Percentiles rank a stretch among this genome's conserved stretches.
These are phyloP conservation scores for Diaporthe aspalathi DNA, from an alignment of 2,329 filamentous ascomycete genomes.

Conservation along the genomic window DNA sequence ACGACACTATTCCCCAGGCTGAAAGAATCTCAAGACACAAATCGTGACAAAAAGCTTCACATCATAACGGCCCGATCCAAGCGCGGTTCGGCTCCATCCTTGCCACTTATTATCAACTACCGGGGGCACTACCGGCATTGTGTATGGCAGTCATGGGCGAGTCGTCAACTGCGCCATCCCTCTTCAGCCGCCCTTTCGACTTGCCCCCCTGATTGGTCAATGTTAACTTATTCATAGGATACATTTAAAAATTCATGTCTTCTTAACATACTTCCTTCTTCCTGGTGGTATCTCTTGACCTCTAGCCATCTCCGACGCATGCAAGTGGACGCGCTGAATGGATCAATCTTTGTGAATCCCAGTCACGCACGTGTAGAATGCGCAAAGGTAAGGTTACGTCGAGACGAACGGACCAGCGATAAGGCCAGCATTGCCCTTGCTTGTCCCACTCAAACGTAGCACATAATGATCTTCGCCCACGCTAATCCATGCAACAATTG, in stretches of 20 bases:
- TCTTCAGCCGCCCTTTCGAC: not conserved
- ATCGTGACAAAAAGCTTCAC: not conserved
- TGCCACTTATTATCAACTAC: not conserved
- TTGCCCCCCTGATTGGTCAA: not conserved
- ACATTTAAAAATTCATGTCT: no score
- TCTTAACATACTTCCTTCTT: no score
- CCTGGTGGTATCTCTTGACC: no score
- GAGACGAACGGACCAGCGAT: not conserved
- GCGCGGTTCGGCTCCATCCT: not conserved
- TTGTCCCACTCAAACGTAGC: not conserved
- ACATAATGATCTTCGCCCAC: not conserved
- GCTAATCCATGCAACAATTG: not conserved
- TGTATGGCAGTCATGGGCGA: not conserved
- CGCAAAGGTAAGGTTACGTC: not conserved
- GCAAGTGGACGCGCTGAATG: not conserved
- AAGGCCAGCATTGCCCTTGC: conserved; percentile 16
- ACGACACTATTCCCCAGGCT: not conserved
- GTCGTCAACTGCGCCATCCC: not conserved
- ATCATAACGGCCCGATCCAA: not conserved
- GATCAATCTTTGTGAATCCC: not conserved
- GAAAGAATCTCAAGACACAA: not conserved
- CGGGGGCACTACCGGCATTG: not conserved
- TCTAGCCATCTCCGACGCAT: not conserved
- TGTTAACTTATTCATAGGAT: not conserved
- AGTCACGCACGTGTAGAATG: not conserved